These are phyloP conservation scores for Rosa chinensis DNA, from an alignment of 306 rosid species.

Conservation along the genomic window DNA sequence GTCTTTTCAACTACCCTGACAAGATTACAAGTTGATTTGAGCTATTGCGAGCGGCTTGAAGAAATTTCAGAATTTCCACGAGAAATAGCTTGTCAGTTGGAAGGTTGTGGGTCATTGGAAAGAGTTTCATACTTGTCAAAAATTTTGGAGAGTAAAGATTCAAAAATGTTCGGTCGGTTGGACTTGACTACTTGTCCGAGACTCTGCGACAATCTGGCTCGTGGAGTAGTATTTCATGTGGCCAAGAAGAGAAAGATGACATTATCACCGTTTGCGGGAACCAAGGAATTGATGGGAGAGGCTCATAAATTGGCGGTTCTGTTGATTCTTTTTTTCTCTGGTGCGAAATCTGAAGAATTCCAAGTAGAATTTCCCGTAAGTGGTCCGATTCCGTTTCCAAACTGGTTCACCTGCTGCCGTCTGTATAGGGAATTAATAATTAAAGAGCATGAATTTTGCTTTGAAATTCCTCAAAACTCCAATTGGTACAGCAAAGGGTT, in stretches of 20 bases:
- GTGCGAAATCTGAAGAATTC: no score
- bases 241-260: no score
- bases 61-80: not conserved
- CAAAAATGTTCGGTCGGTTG: not conserved
- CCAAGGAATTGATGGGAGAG: not conserved
- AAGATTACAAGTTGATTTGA: not conserved
- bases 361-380: no score
- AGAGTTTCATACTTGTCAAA: not conserved
- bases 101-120: not conserved
- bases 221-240: not conserved
- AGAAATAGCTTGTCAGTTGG: not conserved
- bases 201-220: not conserved
- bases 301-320: no score
- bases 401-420: no score
- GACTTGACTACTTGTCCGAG: not conserved
- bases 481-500: not conserved
- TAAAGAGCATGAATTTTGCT: not conserved
- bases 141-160: not conserved
- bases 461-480: not conserved
- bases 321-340: no score
- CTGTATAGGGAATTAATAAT: no score
- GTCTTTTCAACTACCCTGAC: not conserved
- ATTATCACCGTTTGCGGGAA: no score
- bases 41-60: not conserved
- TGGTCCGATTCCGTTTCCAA: no score